Base-by-base conservation (phyloP, 2,329 filamentous ascomycete genomes). In the Ophiostoma ulmi region DNA sequence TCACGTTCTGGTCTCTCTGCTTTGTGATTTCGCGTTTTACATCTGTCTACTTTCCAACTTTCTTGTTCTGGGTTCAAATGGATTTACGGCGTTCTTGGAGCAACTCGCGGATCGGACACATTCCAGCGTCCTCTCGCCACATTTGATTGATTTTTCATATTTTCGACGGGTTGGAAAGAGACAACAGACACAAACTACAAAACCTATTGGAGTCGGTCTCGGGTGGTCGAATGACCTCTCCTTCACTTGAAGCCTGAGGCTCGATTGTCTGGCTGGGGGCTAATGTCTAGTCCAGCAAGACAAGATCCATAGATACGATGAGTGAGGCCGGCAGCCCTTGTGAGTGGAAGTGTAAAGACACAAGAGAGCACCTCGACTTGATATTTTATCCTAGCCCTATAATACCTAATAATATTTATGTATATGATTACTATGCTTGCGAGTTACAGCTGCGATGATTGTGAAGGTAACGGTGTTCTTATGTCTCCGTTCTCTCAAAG, bases 1-100 rank as follows among this genome's bases (percentile, higher is more conserved):
- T n/a, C n/a, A 65, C 14, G 36, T 20, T 20, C 17, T 44, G 0
- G 14, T 72, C 52, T 26, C 11, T 68, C 52, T 41, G 52, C 17
- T 61, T 67, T 48, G 63, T 38, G 17, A 26, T 44, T 65, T 48
- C 38, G 26, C 74, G 22, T 55, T 55, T 5, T 5, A 8, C 11
- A 36, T n/a, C 31, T 31, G 31, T 31, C 3, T 31, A 31, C 31
- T 31, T 3, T 31, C 31, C 31, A 31, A 31, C 31, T 31, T 75
- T 74, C 77, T 79, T 79, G 77, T 75, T 77, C 76, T 78, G 38
- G 48, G 20, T 26, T 7, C 64, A 52, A 38, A 64, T 67, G 78
- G 79, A 77, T 78, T 76, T 73, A 74, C 77, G 82, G 82, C 83
- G 82, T 84, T 83, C 76, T 78, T 75, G 81, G 81, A 82, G 80